phyloP scores from a whole-genome alignment of 768 basidiomycete genomes.

The Panellus pusillus region DNA sequence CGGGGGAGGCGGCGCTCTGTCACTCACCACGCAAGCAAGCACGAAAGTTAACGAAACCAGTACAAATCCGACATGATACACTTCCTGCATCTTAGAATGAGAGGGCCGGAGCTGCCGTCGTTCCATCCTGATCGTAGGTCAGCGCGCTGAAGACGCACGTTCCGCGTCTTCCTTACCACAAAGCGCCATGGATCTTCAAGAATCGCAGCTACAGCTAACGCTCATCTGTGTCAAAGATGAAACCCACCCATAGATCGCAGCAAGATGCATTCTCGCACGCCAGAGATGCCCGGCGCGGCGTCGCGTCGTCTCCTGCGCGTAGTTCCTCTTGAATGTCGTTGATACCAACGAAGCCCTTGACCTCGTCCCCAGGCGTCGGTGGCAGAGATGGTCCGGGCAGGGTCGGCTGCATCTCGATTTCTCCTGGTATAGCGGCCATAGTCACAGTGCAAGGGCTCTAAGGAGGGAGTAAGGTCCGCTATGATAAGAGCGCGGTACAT shows the following conservation, averaged over 20 bases:
- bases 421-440: neutral
- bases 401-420: conserved; percentile 7
- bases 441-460: too few species aligned
- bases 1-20: neutral
- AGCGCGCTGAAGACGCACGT: too few species aligned
- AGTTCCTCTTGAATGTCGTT: neutral
- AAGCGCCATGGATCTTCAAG: conserved; percentile 3
- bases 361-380: conserved; percentile 2
- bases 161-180: neutral
- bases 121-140: conserved; percentile 5
- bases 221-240: neutral
- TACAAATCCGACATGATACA: conserved; percentile 36
- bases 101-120: conserved; percentile 5
- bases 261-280: conserved; percentile 6
- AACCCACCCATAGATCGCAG: conserved; percentile 9
- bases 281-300: neutral
- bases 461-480: too few species aligned
- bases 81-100: conserved; percentile 18
- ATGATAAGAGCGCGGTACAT: too few species aligned
- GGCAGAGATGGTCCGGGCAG: neutral
- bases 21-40: conserved; percentile 29
- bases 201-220: neutral
- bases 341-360: neutral
- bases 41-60: conserved; percentile 55
- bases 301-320: neutral